These are phyloP conservation scores for Theileria sp. DNA, from an alignment of 169 alveolate species.

Conservation along the genomic window DNA sequence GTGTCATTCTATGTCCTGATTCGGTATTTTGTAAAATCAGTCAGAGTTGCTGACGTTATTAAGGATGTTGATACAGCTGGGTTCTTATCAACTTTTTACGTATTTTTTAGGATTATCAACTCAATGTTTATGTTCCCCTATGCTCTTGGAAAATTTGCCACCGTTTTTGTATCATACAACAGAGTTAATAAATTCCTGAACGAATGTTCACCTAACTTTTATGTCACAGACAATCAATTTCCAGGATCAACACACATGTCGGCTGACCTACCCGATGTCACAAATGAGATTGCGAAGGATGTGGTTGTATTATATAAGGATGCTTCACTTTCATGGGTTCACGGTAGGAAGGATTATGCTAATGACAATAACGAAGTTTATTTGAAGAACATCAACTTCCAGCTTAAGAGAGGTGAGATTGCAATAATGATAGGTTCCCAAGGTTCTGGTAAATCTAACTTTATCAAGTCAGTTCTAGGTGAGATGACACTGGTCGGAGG, in stretches of 20 bases:
- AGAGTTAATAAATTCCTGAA: conserved; percentile 17
- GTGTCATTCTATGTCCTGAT: conserved; percentile 11
- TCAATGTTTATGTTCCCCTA: conserved; percentile 27
- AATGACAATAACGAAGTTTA: conserved; percentile 14
- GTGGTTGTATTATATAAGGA: conserved; percentile 10
- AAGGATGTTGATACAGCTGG: conserved; percentile 14
- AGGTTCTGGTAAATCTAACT: conserved; percentile 47
- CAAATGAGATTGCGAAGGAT: not conserved
- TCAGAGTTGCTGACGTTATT: conserved; percentile 14
- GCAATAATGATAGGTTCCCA: conserved; percentile 37
- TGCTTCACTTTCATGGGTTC: conserved; percentile 23
- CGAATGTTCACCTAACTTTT: conserved; percentile 52
- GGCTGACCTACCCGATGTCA: not conserved
- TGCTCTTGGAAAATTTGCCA: conserved; percentile 14
- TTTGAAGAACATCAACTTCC: not conserved
- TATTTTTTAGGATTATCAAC: conserved; percentile 23
- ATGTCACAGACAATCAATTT: not conserved
- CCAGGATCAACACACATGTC: conserved; percentile 7
- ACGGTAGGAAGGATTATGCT: conserved; percentile 4
- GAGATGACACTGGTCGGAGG: conserved; percentile 52
- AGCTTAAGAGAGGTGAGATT: not conserved
- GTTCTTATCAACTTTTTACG: conserved; percentile 27
- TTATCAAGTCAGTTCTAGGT: not conserved
- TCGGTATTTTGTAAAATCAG: conserved; percentile 14
- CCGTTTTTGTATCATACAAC: conserved; percentile 10